Percentiles rank a stretch among this genome's conserved stretches.
Conservation (phyloP, 495 filamentous ascomycete genomes). For the Penicillium psychrofluorescens region DNA sequence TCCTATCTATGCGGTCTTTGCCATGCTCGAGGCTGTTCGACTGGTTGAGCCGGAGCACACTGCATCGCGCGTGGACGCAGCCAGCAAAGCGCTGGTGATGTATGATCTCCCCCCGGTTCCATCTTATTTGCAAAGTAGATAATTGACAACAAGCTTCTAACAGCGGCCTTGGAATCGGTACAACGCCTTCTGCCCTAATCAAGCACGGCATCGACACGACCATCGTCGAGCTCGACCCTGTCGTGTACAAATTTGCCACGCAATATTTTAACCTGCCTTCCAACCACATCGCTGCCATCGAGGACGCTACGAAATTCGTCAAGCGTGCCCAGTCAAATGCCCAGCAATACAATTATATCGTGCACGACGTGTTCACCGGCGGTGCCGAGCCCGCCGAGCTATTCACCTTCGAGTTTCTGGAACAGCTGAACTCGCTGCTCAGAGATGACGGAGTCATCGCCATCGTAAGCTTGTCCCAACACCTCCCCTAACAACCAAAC, state of each 20-base stretch:
- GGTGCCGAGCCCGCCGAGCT: conserved; percentile 83
- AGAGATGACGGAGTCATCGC: conserved; percentile 77
- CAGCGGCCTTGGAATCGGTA: conserved; percentile 88
- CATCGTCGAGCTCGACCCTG: conserved; percentile 87
- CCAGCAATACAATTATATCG: conserved; percentile 75
- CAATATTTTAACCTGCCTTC: conserved; percentile 74
- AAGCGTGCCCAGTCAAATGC: conserved; percentile 33
- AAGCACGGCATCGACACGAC: conserved; percentile 86
- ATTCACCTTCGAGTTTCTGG: conserved; percentile 80
- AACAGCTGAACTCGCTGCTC: conserved; percentile 58
- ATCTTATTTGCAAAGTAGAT: no score
- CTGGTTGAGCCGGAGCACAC: conserved; percentile 54
- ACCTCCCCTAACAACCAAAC: background rate
- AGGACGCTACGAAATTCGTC: conserved; percentile 75
- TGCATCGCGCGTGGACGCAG: conserved; percentile 45
- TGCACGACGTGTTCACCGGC: conserved; percentile 98
- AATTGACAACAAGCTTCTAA: conserved; percentile 1
- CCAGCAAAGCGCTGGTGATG: conserved; percentile 81
- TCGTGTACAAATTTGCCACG: conserved; percentile 72
- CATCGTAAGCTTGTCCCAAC: conserved; percentile 54
- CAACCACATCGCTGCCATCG: conserved; percentile 74
- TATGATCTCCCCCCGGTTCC: conserved; percentile 6
- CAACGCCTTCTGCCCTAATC: conserved; percentile 77
- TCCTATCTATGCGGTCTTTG: conserved; percentile 88
- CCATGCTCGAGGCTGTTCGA: conserved; percentile 85